Evolutionary conservation across 1,284 basidiomycete species (phyloP), one percentile per base, ranked within the genome.

Genomic region (Hypsizygus ulmarius): DNA sequence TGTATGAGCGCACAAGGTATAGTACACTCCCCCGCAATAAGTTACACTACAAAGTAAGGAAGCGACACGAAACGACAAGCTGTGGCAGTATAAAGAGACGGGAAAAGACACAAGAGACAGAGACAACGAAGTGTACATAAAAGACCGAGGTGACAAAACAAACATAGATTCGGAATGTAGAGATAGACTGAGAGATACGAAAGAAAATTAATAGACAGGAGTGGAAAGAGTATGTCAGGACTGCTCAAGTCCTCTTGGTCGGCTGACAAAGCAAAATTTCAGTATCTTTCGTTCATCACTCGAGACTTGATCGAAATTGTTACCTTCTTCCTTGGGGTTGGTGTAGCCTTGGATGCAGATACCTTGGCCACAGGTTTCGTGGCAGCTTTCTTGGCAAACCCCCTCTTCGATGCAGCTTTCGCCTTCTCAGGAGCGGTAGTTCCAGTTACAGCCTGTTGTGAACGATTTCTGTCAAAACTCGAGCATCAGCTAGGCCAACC

Each of bases 401-500:
- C 57, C 55, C 81, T 83, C 71, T 78, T 82, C 3, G 67, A 61
- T n/a, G 69, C 70, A 9, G 66, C 54, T 64, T 76, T 84, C 1
- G 68, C 68, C 65, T 78, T 79, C 0, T 65, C 64, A 15, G 75
- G 40, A 14, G 68, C 52, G 16, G 65, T 67, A 15, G 70, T 70
- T 25, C 81, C 78, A 39, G 77, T 82, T 15, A 72, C 66, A 45
- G 72, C 66, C 81, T 82, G 34, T 12, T 3, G 2, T 41, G 29
- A 47, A 47, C 27, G 34, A 38, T 8, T 49, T 35, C 54, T 14
- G 43, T 10, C 16, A 11, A 21, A 18, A 14, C 28, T 11, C n/a
- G 50, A 28, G 30, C 30, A 38, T 11, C 3, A 45, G n/a, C 5
- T 16, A 30, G 8, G 7, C 7, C 21, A 25, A 25, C 21, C 21